Base-by-base conservation (phyloP, 495 filamentous ascomycete species). In the Hypoxylon fragiforme region DNA sequence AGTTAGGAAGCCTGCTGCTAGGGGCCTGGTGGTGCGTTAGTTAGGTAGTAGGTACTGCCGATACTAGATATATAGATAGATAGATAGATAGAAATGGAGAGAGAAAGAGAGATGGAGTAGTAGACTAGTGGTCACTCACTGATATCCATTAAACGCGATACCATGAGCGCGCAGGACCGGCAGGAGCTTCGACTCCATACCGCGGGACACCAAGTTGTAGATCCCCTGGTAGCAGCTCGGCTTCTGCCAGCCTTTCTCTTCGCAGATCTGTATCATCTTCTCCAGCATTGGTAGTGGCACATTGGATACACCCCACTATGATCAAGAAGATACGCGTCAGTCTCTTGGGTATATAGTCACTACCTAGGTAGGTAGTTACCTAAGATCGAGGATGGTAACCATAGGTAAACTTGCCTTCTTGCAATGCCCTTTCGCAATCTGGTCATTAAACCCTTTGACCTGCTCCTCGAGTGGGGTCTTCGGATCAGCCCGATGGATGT, bases 131-230 rank as follows among this genome's bases (percentile, higher is more conserved):
- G 75, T 78, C 7, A 55, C 30, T 16, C 56, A 54, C 72, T 72
- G 20, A 65, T 73, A 83, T 2, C 77, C 78, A 35, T 76, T 69
- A 51, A 77, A 81, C 1, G 60, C 21, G n/a, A 82, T 76, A 6
- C 65, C 58, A 42, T 79, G 73, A 19, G 75, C 69, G 44, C 72
- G 75, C 1, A 84, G 73, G 3, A 75, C 54, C 1, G 80, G 80
- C 2, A 80, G 64, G 1, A 82, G 64, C 16, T 48, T 42, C 5
- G 45, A 54, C 18, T 68, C 65, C 36, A 54, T 57, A 16, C 64
- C 63, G 5, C 75, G 72, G 7, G 62, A 61, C 1, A 77, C 36
- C 0, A 71, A 50, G 50, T 72, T 78, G 55, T 77, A 79, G 3
- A 68, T 49, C 18, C 74, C 77, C 41, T 79, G 73, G 35, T 75